Evolutionary conservation across 2,329 filamentous ascomycete species (phyloP).

Genomic region (Ceratocystis papillata): DNA sequence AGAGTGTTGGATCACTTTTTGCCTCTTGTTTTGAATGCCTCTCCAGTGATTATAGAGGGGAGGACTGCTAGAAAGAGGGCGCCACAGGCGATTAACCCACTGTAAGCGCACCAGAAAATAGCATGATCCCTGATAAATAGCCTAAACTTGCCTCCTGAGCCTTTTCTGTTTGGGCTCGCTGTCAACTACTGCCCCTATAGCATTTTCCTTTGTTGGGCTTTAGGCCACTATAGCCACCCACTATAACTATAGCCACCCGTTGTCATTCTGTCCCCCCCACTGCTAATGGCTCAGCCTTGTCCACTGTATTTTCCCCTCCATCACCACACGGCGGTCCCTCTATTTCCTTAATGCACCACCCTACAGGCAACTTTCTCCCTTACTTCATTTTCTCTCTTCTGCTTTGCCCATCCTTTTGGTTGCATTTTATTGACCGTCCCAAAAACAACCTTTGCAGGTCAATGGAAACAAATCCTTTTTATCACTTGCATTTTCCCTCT

Average conservation of each 20-base stretch:
- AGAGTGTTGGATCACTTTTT: no score
- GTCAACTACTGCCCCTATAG: no score
- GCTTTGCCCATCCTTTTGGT: neutral
- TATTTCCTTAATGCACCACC: neutral
- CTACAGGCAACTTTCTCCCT: neutral
- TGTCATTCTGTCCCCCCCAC: neutral
- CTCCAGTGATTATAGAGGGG: no score
- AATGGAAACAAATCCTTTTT: conserved; percentile 13
- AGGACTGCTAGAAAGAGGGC: no score
- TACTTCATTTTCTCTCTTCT: neutral
- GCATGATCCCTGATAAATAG: no score
- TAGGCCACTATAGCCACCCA: neutral
- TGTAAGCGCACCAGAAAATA: no score
- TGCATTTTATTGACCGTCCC: conserved; percentile 1
- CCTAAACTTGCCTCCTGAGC: no score
- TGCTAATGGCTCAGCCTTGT: neutral
- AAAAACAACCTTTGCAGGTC: conserved; percentile 3
- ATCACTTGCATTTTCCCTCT: conserved; percentile 5
- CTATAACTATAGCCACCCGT: neutral
- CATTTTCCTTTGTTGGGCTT: no score
- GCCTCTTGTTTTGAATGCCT: no score
- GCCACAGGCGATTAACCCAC: no score
- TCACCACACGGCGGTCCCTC: neutral
- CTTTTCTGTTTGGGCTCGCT: no score
- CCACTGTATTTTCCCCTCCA: neutral